Evolutionary conservation across 129 eudicot genomes (phyloP).

Genomic region (Sambucus nigra): DNA sequence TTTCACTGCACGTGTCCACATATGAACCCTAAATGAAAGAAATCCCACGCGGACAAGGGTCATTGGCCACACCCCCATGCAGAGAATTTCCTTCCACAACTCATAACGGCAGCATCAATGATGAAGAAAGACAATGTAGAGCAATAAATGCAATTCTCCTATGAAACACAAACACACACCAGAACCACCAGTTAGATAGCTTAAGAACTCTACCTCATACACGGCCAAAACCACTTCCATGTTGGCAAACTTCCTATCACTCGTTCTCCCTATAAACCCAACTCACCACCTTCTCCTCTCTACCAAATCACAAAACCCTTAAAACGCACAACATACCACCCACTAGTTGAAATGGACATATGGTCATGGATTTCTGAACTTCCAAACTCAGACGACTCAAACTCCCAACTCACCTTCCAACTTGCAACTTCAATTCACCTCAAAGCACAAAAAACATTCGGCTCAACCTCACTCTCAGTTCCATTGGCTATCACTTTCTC

Average conservation of each 20-base stretch:
- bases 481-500: conserved; percentile 44
- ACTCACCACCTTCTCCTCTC: not conserved
- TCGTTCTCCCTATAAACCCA: conserved; percentile 28
- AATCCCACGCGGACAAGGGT: conserved; percentile 28
- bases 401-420: conserved; percentile 34
- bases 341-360: conserved; percentile 40
- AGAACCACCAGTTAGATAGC: conserved; percentile 13
- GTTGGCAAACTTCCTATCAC: conserved; percentile 45
- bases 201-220: conserved; percentile 8
- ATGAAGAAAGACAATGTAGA: conserved; percentile 5
- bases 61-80: conserved; percentile 21
- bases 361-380: conserved; percentile 92
- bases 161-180: conserved; percentile 15
- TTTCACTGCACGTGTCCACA: conserved; percentile 16
- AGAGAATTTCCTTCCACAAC: conserved; percentile 9
- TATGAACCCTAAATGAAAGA: conserved; percentile 12
- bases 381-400: conserved; percentile 43
- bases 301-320: not conserved
- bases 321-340: not conserved
- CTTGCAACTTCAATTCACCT: conserved; percentile 54
- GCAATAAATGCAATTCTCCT: conserved; percentile 4
- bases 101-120: not conserved
- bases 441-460: conserved; percentile 45
- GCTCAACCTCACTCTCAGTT: conserved; percentile 20
- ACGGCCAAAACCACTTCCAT: conserved; percentile 62